phyloP scores from a whole-genome alignment of 2,329 filamentous ascomycete genomes.

The Penicillium sp. region DNA sequence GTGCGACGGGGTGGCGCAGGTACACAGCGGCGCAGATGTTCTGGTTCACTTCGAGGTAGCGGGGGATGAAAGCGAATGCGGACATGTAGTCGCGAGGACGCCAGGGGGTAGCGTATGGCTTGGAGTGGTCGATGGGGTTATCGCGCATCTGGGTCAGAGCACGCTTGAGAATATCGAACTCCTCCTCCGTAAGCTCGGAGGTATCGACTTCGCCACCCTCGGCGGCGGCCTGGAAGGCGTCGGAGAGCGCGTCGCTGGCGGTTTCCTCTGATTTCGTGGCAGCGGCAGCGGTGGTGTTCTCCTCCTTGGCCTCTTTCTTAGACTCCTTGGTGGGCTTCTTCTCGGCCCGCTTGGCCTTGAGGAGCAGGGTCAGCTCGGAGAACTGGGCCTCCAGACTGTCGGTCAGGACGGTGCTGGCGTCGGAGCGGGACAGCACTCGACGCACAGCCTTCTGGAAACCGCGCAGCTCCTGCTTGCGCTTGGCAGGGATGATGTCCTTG shows the following conservation, averaged over 20 bases:
- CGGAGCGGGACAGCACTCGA: slow-evolving; percentile 61
- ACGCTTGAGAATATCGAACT: slow-evolving; percentile 49
- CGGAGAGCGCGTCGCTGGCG: slow-evolving; percentile 34
- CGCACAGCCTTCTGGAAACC: slow-evolving; percentile 68
- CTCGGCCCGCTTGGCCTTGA: slow-evolving; percentile 45
- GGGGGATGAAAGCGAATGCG: slow-evolving; percentile 90
- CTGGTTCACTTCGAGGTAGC: slow-evolving; percentile 97
- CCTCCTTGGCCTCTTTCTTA: slow-evolving; percentile 21
- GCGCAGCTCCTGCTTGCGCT: slow-evolving; percentile 75
- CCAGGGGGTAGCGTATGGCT: slow-evolving; percentile 93
- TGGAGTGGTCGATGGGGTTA: slow-evolving; percentile 74
- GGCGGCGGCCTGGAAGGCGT: slow-evolving; percentile 36
- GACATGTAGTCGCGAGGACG: slow-evolving; percentile 81
- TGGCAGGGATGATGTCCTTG: slow-evolving; percentile 60
- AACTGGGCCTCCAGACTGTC: slow-evolving; percentile 59
- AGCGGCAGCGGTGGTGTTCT: slow-evolving; percentile 10
- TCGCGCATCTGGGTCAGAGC: slow-evolving; percentile 68
- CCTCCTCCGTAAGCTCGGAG: slow-evolving; percentile 51
- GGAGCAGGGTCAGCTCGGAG: slow-evolving; percentile 51
- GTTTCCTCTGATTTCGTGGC: slow-evolving; percentile 19
- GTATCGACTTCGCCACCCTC: slow-evolving; percentile 41
- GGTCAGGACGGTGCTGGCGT: slow-evolving; percentile 46
- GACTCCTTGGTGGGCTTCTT: slow-evolving; percentile 28
- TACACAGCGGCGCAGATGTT: slow-evolving; percentile 96
- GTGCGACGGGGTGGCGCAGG: slow-evolving; percentile 86